Percentiles rank a stretch among this genome's conserved stretches.
phyloP scores from a whole-genome alignment of 495 filamentous ascomycete species.

The Parachaetomium inaequale region DNA sequence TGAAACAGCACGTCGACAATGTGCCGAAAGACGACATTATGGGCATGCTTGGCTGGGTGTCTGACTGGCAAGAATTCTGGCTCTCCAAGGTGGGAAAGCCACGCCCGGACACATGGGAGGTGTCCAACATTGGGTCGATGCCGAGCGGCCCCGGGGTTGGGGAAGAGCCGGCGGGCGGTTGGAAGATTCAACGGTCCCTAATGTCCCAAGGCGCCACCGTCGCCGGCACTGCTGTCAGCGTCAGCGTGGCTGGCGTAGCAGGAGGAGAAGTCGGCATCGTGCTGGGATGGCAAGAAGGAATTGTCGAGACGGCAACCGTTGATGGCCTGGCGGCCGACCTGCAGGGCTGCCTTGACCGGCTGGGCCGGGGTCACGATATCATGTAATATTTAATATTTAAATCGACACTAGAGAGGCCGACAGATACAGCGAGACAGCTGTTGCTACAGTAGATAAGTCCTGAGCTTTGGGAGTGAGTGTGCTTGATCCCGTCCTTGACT shows the following conservation, averaged over 20 bases:
- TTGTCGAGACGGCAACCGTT: slow-evolving; percentile 26
- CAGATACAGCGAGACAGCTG: not conserved
- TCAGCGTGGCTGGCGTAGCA: slow-evolving; percentile 32
- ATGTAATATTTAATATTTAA: not conserved
- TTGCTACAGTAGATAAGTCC: no score
- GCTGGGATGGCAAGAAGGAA: slow-evolving; percentile 34
- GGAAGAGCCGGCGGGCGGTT: slow-evolving; percentile 9
- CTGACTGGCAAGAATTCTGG: slow-evolving; percentile 32
- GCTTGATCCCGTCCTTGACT: no score
- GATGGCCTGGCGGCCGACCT: slow-evolving; percentile 33
- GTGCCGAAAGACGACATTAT: slow-evolving; percentile 34
- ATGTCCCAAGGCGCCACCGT: slow-evolving; percentile 37
- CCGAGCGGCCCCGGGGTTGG: slow-evolving; percentile 12
- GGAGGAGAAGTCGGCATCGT: slow-evolving; percentile 28
- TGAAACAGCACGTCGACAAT: slow-evolving; percentile 18
- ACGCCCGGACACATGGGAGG: slow-evolving; percentile 27
- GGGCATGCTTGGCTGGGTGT: slow-evolving; percentile 31
- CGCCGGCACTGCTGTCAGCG: slow-evolving; percentile 27
- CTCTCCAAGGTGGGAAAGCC: slow-evolving; percentile 29
- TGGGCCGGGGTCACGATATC: slow-evolving; percentile 3
- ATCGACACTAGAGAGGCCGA: not conserved
- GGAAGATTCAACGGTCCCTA: slow-evolving; percentile 31
- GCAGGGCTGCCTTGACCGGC: slow-evolving; percentile 24
- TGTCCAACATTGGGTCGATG: slow-evolving; percentile 36
- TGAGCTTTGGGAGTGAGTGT: no score